A percentile compares a stretch with the other conserved stretches of the same genome.
Evolutionary conservation across 768 basidiomycete species (phyloP).

Genomic region (Amanita exitialis): DNA sequence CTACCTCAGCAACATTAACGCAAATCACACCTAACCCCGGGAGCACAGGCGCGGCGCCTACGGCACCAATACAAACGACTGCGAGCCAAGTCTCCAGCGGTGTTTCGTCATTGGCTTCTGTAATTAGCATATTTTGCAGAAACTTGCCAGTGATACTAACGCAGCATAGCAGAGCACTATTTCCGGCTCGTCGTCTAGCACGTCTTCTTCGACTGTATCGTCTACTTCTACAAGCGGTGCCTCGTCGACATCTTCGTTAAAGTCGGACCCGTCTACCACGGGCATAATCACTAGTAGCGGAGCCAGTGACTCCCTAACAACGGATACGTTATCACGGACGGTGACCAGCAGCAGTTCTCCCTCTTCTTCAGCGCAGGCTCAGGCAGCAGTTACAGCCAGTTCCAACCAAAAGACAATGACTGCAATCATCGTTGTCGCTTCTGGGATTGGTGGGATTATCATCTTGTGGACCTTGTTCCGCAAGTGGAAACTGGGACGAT

Average conservation of each 20-base stretch:
- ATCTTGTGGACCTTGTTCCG: conserved; percentile 86
- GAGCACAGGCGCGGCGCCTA: conserved; percentile 9
- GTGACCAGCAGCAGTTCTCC: conserved; percentile 17
- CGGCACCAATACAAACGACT: not conserved
- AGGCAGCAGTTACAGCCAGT: conserved; percentile 13
- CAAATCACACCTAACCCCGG: conserved; percentile 5
- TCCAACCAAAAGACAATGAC: conserved; percentile 37
- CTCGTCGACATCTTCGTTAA: conserved; percentile 9
- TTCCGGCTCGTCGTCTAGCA: conserved; percentile 5
- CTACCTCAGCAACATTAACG: conserved; percentile 4
- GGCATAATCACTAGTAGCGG: conserved; percentile 7
- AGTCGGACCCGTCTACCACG: conserved; percentile 8
- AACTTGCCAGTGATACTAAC: not conserved
- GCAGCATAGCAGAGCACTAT: not conserved
- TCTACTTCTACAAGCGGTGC: conserved; percentile 11
- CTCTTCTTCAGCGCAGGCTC: conserved; percentile 16
- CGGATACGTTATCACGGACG: conserved; percentile 16
- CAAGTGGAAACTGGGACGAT: conserved; percentile 85
- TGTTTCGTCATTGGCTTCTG: not conserved
- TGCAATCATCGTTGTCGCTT: conserved; percentile 59
- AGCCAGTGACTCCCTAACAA: conserved; percentile 8
- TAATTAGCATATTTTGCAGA: not conserved
- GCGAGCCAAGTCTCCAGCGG: not conserved
- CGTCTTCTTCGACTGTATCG: conserved; percentile 6
- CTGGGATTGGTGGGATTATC: conserved; percentile 54